Evolutionary conservation across 2,329 filamentous ascomycete genomes (phyloP).

Genomic region (Pseudogymnoascus sp.): DNA sequence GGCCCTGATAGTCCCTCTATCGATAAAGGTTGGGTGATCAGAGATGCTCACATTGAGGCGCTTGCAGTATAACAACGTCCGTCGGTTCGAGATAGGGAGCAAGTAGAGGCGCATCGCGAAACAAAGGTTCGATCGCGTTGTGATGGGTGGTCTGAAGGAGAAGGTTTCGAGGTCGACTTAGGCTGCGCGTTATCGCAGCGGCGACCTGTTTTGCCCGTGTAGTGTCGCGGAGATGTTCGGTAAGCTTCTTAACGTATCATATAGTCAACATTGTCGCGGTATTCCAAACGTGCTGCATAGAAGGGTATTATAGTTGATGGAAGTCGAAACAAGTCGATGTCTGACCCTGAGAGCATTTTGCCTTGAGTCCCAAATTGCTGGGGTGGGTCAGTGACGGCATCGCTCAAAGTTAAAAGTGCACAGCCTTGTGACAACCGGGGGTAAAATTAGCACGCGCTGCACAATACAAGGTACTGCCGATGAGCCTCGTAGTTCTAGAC

Average conservation of each 20-base stretch:
- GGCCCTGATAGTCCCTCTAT: constrained; percentile 64
- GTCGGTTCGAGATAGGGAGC: constrained; percentile 83
- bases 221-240: neutral
- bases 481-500: constrained; percentile 5
- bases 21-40: constrained; percentile 50
- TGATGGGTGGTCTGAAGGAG: neutral
- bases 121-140: neutral
- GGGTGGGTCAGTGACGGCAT: constrained; percentile 7
- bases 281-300: neutral
- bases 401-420: neutral
- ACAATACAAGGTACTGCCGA: neutral
- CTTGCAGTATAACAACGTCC: constrained; percentile 88
- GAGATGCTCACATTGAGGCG: constrained; percentile 53
- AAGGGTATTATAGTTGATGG: neutral
- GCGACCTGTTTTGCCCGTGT: neutral
- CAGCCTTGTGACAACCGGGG: constrained; percentile 5
- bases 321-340: neutral
- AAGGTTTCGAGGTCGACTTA: neutral
- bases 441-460: constrained; percentile 2
- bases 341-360: neutral
- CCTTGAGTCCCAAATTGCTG: neutral
- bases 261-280: neutral
- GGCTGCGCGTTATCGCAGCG: neutral
- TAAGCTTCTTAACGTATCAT: neutral
- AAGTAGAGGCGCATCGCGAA: constrained; percentile 79